Evolutionary conservation across 345 rosid species (phyloP).

Genomic region (Rhodamnia argentea): DNA sequence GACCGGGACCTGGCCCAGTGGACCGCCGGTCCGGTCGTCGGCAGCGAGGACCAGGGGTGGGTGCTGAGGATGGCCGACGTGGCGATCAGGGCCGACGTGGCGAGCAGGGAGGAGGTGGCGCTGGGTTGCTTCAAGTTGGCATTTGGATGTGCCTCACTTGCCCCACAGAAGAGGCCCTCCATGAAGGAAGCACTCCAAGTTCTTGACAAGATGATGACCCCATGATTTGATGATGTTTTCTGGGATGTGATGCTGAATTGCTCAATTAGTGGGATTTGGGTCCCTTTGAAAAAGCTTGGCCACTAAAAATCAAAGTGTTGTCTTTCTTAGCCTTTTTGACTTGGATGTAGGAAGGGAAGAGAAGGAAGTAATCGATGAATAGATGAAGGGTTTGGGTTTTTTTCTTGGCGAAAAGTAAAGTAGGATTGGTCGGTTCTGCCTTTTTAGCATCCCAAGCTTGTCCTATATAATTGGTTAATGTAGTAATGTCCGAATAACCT

Average conservation of each 20-base stretch:
- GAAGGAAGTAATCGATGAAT: background rate
- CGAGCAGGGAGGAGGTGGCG: slow-evolving; percentile 39
- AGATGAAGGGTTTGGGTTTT: background rate
- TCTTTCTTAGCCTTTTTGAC: background rate
- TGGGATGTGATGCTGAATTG: background rate
- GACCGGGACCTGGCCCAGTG: slow-evolving; percentile 52
- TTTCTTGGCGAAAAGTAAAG: background rate
- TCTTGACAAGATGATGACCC: slow-evolving; percentile 37
- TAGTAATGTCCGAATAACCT: background rate
- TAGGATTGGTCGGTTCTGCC: background rate
- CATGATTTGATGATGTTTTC: background rate
- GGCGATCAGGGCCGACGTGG: slow-evolving; percentile 48
- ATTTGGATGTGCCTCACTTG: slow-evolving; percentile 53
- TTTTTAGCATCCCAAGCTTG: background rate
- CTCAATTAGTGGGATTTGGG: background rate
- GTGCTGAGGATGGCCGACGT: slow-evolving; percentile 47
- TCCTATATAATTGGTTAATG: background rate
- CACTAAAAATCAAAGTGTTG: slow-evolving; percentile 12
- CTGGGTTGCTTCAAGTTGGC: slow-evolving; percentile 58
- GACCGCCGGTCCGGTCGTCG: slow-evolving; percentile 13
- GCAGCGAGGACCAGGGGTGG: slow-evolving; percentile 35
- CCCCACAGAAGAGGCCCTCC: slow-evolving; percentile 71
- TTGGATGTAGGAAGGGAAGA: background rate
- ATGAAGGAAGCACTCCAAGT: slow-evolving; percentile 73
- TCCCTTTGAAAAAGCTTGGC: slow-evolving; percentile 1